These are phyloP conservation scores for Cardamine occulta DNA, from an alignment of 345 rosid species.

Conservation along the genomic window DNA sequence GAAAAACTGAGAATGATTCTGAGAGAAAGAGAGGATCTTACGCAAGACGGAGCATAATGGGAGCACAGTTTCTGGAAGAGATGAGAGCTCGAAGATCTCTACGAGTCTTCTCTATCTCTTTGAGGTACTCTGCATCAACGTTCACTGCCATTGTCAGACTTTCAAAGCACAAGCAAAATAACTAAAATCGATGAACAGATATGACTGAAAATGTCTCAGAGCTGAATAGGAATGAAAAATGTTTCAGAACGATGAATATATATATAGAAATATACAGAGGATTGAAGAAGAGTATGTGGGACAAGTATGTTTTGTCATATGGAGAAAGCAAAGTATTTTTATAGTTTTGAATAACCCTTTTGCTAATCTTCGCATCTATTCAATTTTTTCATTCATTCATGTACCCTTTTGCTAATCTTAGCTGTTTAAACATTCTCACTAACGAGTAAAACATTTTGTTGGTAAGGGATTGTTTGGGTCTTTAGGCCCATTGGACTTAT, in stretches of 20 bases:
- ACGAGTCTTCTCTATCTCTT: constrained; percentile 74
- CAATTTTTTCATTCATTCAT: neutral
- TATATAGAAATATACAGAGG: neutral
- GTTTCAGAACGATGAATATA: neutral
- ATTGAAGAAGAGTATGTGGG: constrained; percentile 1
- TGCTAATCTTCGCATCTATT: constrained; percentile 40
- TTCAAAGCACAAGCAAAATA: constrained; percentile 8
- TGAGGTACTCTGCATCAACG: constrained; percentile 59
- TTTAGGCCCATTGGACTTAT: neutral
- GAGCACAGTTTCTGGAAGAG: constrained; percentile 66
- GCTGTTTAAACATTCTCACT: too few species aligned
- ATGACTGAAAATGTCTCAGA: constrained; percentile 4
- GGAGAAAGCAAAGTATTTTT: constrained; percentile 43
- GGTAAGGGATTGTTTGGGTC: neutral
- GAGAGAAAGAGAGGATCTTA: constrained; percentile 37
- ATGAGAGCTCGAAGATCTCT: constrained; percentile 81
- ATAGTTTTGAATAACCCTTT: constrained; percentile 20
- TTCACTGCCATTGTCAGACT: constrained; percentile 45
- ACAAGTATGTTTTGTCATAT: constrained; percentile 29
- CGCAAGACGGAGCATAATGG: constrained; percentile 94
- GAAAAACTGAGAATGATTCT: neutral
- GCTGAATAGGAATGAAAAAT: constrained; percentile 6
- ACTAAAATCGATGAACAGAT: neutral
- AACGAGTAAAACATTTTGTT: too few species aligned
- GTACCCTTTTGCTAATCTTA: too few species aligned